Percentiles rank a stretch among this genome's conserved stretches.
These are phyloP conservation scores for Epithele typhae DNA, from an alignment of 768 basidiomycete genomes.

Conservation along the genomic window DNA sequence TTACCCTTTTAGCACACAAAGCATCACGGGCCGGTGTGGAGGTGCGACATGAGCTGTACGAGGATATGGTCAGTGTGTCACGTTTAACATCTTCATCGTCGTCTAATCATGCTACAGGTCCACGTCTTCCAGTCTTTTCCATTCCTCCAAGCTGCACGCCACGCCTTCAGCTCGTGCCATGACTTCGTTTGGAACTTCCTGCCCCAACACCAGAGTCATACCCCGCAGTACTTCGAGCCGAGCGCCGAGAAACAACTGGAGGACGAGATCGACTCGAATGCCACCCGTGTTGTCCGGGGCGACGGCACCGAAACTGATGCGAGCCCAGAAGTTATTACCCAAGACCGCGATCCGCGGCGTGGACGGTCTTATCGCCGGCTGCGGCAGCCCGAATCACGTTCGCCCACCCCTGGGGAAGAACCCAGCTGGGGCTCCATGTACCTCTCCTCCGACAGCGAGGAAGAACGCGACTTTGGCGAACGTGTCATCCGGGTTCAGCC, in stretches of 20 bases:
- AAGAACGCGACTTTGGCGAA: constrained; percentile 18
- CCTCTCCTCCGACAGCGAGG: constrained; percentile 22
- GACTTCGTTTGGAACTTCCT: constrained; percentile 61
- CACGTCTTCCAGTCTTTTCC: constrained; percentile 92
- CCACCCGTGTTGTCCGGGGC: constrained; percentile 64
- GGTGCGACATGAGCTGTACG: constrained; percentile 84
- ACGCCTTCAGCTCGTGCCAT: constrained; percentile 66
- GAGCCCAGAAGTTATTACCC: constrained; percentile 9
- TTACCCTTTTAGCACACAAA: constrained; percentile 88
- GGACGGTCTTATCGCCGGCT: constrained; percentile 20
- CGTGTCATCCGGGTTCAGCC: constrained; percentile 1
- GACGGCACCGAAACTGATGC: constrained; percentile 57
- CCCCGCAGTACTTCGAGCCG: constrained; percentile 48
- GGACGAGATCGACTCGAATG: constrained; percentile 65
- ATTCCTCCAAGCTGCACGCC: constrained; percentile 62
- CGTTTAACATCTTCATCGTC: neutral
- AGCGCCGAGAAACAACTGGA: constrained; percentile 59
- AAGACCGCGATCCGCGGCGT: constrained; percentile 7
- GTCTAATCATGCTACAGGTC: constrained; percentile 40
- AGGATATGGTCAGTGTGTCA: constrained; percentile 70
- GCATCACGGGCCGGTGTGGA: constrained; percentile 82
- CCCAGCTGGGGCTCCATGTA: constrained; percentile 50
- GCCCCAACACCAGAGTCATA: constrained; percentile 46
- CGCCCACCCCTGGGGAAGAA: constrained; percentile 23
- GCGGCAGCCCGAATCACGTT: constrained; percentile 3